Evolutionary conservation across 805 yeast genomes (phyloP).

Genomic region (Wickerhamiella dianesei): DNA sequence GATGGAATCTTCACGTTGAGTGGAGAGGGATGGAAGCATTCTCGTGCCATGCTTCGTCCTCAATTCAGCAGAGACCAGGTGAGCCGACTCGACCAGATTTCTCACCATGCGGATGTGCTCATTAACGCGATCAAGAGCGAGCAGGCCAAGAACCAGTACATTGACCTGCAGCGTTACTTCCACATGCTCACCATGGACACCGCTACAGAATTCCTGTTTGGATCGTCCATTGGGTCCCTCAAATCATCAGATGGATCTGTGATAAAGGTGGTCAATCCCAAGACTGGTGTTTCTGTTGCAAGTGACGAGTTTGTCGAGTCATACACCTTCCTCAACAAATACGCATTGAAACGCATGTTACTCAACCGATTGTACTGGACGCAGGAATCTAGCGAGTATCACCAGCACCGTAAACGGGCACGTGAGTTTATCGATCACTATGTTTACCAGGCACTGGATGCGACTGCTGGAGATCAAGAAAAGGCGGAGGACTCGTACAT

Average conservation of each 20-base stretch:
- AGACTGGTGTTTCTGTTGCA: background rate
- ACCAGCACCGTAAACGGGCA: constrained; percentile 5
- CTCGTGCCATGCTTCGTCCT: constrained; percentile 27
- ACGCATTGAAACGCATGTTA: constrained; percentile 3
- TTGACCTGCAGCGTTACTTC: constrained; percentile 18
- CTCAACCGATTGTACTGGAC: background rate
- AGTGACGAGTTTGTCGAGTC: constrained; percentile 12
- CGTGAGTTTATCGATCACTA: constrained; percentile 25
- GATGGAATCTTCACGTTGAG: constrained; percentile 27
- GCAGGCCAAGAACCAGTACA: background rate
- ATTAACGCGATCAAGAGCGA: constrained; percentile 3
- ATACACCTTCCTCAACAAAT: constrained; percentile 2
- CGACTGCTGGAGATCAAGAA: constrained; percentile 21
- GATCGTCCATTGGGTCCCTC: constrained; percentile 17
- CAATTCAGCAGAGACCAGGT: constrained; percentile 26
- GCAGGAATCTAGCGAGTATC: background rate
- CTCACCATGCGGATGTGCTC: constrained; percentile 20
- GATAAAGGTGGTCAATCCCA: background rate
- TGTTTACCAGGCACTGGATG: constrained; percentile 13
- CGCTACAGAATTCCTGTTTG: constrained; percentile 20
- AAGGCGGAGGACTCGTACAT: constrained; percentile 27
- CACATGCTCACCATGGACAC: constrained; percentile 18
- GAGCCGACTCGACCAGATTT: constrained; percentile 19
- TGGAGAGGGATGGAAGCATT: constrained; percentile 27
- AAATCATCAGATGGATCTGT: background rate